Base-by-base conservation (phyloP, 306 rosid species). In the Hippophae gyantsensis region DNA sequence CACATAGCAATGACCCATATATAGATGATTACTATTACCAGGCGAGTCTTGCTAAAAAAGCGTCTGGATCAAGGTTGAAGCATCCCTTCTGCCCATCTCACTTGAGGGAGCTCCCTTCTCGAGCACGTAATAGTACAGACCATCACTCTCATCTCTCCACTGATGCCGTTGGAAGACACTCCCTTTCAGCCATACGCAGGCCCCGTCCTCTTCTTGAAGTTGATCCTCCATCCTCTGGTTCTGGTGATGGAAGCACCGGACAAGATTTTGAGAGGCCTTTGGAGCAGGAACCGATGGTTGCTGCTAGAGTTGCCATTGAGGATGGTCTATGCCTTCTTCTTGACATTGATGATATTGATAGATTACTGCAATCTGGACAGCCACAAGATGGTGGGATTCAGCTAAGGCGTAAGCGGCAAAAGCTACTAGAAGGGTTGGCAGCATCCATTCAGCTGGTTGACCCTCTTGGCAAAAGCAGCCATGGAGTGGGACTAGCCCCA, bases 181-280 rank as follows among this genome's bases (percentile, higher is more conserved):
- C 97, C 6, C 89, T 93, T 75, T 93, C 95, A 38, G 88, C 99
- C 64, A 86, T 93, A 71, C 97, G 94, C 54, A 82, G 99, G 78
- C 99, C 99, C 43, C 99, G 99, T 38, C 99, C 99, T 68, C 99
- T 93, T 57, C 81, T 93, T 55, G 99, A 93, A 79, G 94, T 93
- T 70, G 99, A 93, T 65, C 75, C 94, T 57, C 87, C 38, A 32
- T 32, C 97, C 51, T 88, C 74, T 71, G 70, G 86, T 32, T 81
- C 83, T 25, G 67, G 66, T 58, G 68, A 69, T 44, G 75, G 79
- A 43, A 73, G 74, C 68, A 54, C 79, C 42, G 95, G 86, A 46
- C 94, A 89, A 57, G 86, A 74, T 62, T 70, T 84, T 56, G 97
- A 82, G 72, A 93, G 88, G 81, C 95, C 97, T 43, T 89, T 93